Conservation (phyloP, 768 basidiomycete species). For the Inosperma sp. region DNA sequence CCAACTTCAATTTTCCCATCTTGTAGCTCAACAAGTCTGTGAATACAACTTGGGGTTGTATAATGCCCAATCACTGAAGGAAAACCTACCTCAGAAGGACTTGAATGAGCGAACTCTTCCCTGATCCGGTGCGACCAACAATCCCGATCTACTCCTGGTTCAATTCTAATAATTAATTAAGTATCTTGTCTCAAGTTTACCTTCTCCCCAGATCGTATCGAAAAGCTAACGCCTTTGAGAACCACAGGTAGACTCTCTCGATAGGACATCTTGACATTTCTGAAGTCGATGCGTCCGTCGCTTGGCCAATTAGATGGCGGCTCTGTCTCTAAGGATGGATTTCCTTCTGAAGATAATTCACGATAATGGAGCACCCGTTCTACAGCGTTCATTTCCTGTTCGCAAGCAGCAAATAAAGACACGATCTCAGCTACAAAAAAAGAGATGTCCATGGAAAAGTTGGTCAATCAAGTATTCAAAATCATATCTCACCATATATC, state of each 20-base stretch:
- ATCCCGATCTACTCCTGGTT: constrained; percentile 37
- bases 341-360: constrained; percentile 54
- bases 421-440: constrained; percentile 46
- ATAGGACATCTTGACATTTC: constrained; percentile 52
- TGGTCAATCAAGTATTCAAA: background rate
- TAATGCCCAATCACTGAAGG: background rate
- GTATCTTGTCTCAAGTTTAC: no score
- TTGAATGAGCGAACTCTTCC: constrained; percentile 55
- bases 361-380: constrained; percentile 69
- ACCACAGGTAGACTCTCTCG: constrained; percentile 61
- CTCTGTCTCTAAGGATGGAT: constrained; percentile 35
- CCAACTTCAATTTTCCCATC: constrained; percentile 58
- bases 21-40: constrained; percentile 56
- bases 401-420: constrained; percentile 52
- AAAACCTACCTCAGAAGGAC: constrained; percentile 46
- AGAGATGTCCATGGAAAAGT: no score
- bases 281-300: constrained; percentile 51
- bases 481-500: constrained; percentile 36
- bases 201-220: constrained; percentile 59
- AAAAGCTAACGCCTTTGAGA: constrained; percentile 57
- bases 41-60: background rate
- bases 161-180: no score
- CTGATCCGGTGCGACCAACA: constrained; percentile 45
- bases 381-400: constrained; percentile 70
- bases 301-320: constrained; percentile 49